Conservation (phyloP, 2,329 filamentous ascomycete genomes). For the Seiridium unicorne region DNA sequence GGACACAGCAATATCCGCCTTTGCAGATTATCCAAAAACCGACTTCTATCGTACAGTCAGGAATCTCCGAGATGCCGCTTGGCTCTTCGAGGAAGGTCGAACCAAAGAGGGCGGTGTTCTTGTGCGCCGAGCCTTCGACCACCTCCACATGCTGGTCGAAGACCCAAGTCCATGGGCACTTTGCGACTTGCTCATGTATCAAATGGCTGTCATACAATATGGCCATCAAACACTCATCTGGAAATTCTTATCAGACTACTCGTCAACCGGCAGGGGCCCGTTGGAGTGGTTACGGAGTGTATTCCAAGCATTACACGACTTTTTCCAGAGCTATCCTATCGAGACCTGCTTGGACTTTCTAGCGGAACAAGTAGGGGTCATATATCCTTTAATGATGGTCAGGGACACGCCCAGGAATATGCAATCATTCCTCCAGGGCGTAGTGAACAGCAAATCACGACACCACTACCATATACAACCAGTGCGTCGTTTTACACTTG, state of each 20-base stretch:
- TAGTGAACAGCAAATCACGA: slow-evolving; percentile 3
- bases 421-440: slow-evolving; percentile 1
- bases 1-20: background rate
- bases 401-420: background rate
- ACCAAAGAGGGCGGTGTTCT: background rate
- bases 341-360: slow-evolving; percentile 2
- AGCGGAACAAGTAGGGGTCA: background rate
- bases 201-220: slow-evolving; percentile 2
- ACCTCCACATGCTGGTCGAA: slow-evolving; percentile 1
- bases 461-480: background rate
- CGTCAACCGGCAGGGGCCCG: background rate
- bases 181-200: slow-evolving; percentile 5
- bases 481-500: background rate
- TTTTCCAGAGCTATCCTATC: background rate
- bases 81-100: slow-evolving; percentile 3
- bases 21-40: background rate
- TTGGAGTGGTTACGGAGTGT: background rate
- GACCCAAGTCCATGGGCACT: slow-evolving; percentile 1
- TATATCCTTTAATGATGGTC: slow-evolving; percentile 3
- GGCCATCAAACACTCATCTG: slow-evolving; percentile 6
- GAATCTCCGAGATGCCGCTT: slow-evolving; percentile 1
- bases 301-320: slow-evolving; percentile 3
- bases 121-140: background rate
- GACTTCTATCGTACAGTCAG: slow-evolving; percentile 2
- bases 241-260: slow-evolving; percentile 3